These are phyloP conservation scores for Rasamsonia emersonii DNA, from an alignment of 2,329 filamentous ascomycete species.

Conservation along the genomic window DNA sequence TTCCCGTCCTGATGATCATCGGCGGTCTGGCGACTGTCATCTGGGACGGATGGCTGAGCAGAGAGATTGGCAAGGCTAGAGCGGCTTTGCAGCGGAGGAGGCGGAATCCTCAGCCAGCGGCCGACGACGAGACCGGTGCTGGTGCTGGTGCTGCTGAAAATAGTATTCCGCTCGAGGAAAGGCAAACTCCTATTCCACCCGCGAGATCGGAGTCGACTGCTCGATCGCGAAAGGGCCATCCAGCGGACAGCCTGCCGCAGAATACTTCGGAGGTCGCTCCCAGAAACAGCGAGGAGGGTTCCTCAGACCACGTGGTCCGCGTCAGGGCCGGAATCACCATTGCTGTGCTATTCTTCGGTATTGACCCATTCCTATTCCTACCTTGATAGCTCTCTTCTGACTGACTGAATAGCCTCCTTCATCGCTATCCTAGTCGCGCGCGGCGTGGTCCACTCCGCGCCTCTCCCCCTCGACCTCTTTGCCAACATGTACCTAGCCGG, in stretches of 20 bases:
- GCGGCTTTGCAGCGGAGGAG: constrained; percentile 13
- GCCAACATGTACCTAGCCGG: constrained; percentile 66
- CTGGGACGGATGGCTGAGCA: constrained; percentile 48
- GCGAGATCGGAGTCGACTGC: too few species aligned
- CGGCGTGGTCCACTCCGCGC: constrained; percentile 25
- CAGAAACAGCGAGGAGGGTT: too few species aligned
- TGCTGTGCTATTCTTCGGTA: constrained; percentile 42
- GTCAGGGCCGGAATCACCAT: constrained; percentile 30
- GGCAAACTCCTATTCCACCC: too few species aligned
- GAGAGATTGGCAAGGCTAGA: constrained; percentile 25
- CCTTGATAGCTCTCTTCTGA: constrained; percentile 7
- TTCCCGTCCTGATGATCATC: constrained; percentile 53
- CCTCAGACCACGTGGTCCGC: constrained; percentile 28
- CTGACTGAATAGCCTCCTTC: constrained; percentile 39
- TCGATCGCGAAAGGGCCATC: too few species aligned
- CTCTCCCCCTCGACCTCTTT: constrained; percentile 54
- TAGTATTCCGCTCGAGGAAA: constrained; percentile 4
- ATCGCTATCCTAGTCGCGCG: constrained; percentile 46
- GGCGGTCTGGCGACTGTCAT: constrained; percentile 46
- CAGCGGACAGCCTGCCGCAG: too few species aligned
- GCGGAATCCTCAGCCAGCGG: constrained; percentile 7
- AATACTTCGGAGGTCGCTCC: too few species aligned
- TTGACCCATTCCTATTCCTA: constrained; percentile 5
- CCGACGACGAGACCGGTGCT: constrained; percentile 8
- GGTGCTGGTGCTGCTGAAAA: background rate